These are phyloP conservation scores for Penicillium sp. DNA, from an alignment of 2,329 filamentous ascomycete species.

Conservation along the genomic window DNA sequence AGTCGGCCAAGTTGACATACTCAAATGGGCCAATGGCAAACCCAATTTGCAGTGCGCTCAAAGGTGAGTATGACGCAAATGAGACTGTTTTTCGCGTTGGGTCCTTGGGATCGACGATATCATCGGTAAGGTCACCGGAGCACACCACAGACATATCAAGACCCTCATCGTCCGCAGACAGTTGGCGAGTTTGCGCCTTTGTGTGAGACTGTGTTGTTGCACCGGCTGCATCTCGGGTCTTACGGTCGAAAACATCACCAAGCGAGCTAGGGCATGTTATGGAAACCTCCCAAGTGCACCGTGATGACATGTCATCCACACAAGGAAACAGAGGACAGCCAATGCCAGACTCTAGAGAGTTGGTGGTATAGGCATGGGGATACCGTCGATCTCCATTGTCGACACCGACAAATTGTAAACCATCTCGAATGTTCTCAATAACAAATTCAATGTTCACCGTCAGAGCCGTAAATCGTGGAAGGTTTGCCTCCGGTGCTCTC, in stretches of 20 bases:
- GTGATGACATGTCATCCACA: conserved; percentile 77
- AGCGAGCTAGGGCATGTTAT: conserved; percentile 83
- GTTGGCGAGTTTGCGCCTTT: conserved; percentile 36
- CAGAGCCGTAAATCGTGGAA: conserved; percentile 58
- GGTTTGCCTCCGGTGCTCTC: conserved; percentile 39
- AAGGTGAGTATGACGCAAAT: conserved; percentile 72
- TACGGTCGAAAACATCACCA: conserved; percentile 64
- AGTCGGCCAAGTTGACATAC: conserved; percentile 84
- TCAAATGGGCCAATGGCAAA: conserved; percentile 96
- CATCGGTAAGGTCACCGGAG: conserved; percentile 83
- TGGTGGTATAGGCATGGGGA: conserved; percentile 87
- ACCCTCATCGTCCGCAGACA: conserved; percentile 76
- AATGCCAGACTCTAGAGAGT: conserved; percentile 72
- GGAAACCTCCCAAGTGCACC: conserved; percentile 83
- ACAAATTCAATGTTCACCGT: conserved; percentile 73
- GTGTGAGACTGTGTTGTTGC: conserved; percentile 19
- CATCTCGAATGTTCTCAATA: conserved; percentile 74
- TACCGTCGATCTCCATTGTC: conserved; percentile 77
- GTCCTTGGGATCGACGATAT: conserved; percentile 73
- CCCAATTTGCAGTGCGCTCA: conserved; percentile 84
- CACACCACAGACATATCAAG: conserved; percentile 88
- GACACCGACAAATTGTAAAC: conserved; percentile 86
- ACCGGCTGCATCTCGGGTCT: conserved; percentile 26
- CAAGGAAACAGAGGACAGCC: conserved; percentile 90
- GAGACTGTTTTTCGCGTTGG: conserved; percentile 82